A percentile compares a stretch with the other conserved stretches of the same genome.
Evolutionary conservation across 2,329 filamentous ascomycete genomes (phyloP).

Genomic region (Macrophomina phaseolina): DNA sequence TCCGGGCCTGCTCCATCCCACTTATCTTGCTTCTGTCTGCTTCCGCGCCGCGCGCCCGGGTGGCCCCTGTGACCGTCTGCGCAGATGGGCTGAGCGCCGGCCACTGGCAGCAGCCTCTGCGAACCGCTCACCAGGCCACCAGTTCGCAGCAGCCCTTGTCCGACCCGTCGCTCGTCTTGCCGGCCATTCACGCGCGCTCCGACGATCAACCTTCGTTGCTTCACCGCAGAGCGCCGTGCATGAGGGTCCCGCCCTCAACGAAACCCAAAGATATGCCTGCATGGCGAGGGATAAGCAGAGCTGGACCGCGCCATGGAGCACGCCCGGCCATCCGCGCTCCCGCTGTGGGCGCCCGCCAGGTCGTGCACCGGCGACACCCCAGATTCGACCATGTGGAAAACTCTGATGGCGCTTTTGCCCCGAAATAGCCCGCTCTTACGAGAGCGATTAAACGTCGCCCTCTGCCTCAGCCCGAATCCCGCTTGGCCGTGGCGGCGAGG

Average conservation of each 20-base stretch:
- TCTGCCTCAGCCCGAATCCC: neutral
- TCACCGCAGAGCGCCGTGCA: neutral
- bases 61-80: neutral
- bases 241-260: slow-evolving; percentile 5
- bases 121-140: slow-evolving; percentile 7
- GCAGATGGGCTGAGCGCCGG: neutral
- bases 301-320: neutral
- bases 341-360: slow-evolving; percentile 1
- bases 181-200: neutral
- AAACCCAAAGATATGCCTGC: neutral
- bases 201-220: neutral
- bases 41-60: neutral
- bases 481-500: neutral
- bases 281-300: neutral
- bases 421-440: slow-evolving; percentile 1
- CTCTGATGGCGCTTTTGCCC: slow-evolving; percentile 12
- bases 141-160: neutral
- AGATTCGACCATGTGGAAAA: slow-evolving; percentile 3
- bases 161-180: neutral
- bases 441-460: neutral
- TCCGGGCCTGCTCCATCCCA: neutral
- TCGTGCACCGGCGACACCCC: slow-evolving; percentile 14
- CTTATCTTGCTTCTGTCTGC: slow-evolving; percentile 7
- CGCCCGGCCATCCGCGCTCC: neutral
- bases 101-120: neutral